Evolutionary conservation across 441 rosid species (phyloP), one percentile per base, ranked within the genome.

Genomic region (Rhodomyrtus psidioides): DNA sequence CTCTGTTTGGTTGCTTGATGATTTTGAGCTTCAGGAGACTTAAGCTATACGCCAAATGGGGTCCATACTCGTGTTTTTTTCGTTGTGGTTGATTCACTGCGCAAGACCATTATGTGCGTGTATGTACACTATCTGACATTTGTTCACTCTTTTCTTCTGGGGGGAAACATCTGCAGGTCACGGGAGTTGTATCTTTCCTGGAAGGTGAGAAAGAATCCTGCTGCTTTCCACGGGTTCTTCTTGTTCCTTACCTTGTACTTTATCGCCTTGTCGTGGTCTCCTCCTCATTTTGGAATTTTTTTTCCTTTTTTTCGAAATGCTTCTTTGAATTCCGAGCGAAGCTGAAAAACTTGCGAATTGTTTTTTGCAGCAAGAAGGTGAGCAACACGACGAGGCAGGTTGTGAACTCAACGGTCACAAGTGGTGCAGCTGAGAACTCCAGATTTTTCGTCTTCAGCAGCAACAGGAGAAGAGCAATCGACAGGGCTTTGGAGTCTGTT

Each of bases 171-270:
- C 87, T 94, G 91, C 95, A 97, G 99, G 99, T 92, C 99, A 93
- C 88, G 98, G 96, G 87, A 93, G 91, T 92, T 97, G 99, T 93
- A 89, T 93, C 88, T 97, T 96, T 92, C 98, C 96, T 19, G 99
- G 99, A 91, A 97, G 99, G 99, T 97, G 90, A 89, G 91, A 55
- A 81, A 46, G 51, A 53, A 57, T n/a, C 39, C 30, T 27, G 21
- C 55, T 81, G 57, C 83, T 17, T 27, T 75, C 55, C 44, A 54
- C 19, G 26, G 56, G 27, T 42, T n/a, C 75, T 83, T 55, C 46
- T 55, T 44, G 44, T 14, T 85, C 23, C 49, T 17, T 49, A 34
- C 15, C 65, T 15, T 7, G 23, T 59, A 24, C 82, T 17, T 24
- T 54, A 82, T 55, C 39, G 49, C 82, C 58, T 53, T 55, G 83